A percentile compares a stretch with the other conserved stretches of the same genome.
These are phyloP conservation scores for Agaricus subrufescens DNA, from an alignment of 768 basidiomycete genomes.

Conservation along the genomic window DNA sequence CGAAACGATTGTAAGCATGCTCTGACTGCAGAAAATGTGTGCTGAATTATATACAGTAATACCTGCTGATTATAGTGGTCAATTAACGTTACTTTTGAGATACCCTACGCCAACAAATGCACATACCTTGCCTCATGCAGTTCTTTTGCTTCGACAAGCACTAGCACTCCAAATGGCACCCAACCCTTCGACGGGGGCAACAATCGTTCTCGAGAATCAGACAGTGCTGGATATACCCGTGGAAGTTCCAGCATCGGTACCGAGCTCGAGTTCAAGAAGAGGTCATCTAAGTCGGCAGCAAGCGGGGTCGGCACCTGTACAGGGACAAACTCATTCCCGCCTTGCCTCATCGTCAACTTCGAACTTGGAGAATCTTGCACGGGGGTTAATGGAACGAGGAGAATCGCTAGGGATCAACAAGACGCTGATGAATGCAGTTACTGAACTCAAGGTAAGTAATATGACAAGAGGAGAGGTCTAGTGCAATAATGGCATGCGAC, in stretches of 20 bases:
- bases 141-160: constrained; percentile 81
- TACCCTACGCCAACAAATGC: constrained; percentile 61
- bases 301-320: constrained; percentile 14
- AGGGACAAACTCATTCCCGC: constrained; percentile 25
- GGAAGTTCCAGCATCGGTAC: constrained; percentile 49
- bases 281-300: constrained; percentile 15
- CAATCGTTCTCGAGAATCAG: constrained; percentile 77
- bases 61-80: constrained; percentile 79
- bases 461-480: background rate
- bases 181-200: constrained; percentile 69
- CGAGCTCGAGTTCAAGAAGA: constrained; percentile 1
- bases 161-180: constrained; percentile 71
- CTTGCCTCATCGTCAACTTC: constrained; percentile 39
- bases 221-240: constrained; percentile 69
- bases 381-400: constrained; percentile 68
- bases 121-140: constrained; percentile 46
- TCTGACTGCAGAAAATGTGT: background rate
- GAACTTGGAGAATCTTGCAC: constrained; percentile 65
- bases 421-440: constrained; percentile 75
- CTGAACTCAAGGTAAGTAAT: constrained; percentile 62
- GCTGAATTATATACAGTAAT: constrained; percentile 50
- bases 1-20: constrained; percentile 74
- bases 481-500: constrained; percentile 11
- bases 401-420: constrained; percentile 84
- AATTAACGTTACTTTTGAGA: constrained; percentile 79